Base-by-base conservation (phyloP, 2,329 filamentous ascomycete genomes). In the Cordyceps tenuipes region DNA sequence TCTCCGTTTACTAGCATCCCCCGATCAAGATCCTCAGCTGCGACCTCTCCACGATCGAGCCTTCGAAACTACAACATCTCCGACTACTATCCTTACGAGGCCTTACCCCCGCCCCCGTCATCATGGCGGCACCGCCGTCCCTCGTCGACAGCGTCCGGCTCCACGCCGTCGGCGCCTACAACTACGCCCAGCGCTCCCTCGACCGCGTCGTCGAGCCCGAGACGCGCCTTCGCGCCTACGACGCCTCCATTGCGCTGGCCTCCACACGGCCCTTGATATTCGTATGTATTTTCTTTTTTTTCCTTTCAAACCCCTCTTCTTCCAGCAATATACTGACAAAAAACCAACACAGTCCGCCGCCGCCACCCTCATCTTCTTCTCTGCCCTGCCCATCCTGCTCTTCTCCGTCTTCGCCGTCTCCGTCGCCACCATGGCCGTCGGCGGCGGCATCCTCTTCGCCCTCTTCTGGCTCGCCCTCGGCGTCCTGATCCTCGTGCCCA, bases 401-500 rank as follows among this genome's bases (percentile, higher is more conserved):
- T 93, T 94, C 76, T 64, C 80, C 60, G 75, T 82, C 65, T 91
- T 92, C 76, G 77, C 81, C 59, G 65, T 86, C 46, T 83, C 82
- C 44, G 82, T 86, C 62, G 72, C 86, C 63, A 71, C 85, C 63
- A 81, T 90, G 69, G 82, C 86, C 17, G 69, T 89, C 46, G 73
- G 85, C 47, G 78, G 79, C 34, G 86, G 85, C 13, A 67, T 89
- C 44, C 67, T 85, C 60, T 89, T 90, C 75, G 81, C 82, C 1
- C 77, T 88, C 52, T 85, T 88, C 75, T 87, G 84, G 77, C 79
- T 85, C 57, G 83, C 85, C 55, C 71, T 90, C 49, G 87, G 86
- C 2, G 75, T 89, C 12, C 69, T 90, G 52, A 69, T 92, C 46
- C 79, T 94, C 17, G 73, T 90, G 0, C 89, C 89, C 1, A 81